Conservation (phyloP, 768 basidiomycete genomes). For the Sporobolomyces pararoseus region DNA sequence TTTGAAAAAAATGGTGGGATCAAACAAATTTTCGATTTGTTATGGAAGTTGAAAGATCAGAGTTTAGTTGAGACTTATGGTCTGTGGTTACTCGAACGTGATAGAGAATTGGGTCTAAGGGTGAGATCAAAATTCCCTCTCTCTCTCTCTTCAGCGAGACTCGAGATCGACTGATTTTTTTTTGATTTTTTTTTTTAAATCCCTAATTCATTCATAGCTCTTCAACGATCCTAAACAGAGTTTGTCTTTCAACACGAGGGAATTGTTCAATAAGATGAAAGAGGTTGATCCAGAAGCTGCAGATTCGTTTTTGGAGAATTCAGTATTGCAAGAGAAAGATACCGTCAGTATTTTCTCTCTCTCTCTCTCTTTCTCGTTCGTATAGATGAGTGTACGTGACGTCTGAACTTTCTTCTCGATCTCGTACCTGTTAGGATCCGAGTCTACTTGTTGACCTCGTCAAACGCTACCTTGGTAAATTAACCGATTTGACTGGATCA, state of each 20-base stretch:
- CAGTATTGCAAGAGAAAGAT: conserved; percentile 33
- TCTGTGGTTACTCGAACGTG: conserved; percentile 38
- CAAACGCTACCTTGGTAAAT: conserved; percentile 31
- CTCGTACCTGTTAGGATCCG: no score
- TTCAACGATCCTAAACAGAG: conserved; percentile 41
- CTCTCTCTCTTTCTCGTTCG: no score
- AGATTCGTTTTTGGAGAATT: conserved; percentile 36
- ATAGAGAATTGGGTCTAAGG: conserved; percentile 28
- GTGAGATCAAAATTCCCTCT: conserved; percentile 4
- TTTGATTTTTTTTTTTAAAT: no score
- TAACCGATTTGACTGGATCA: conserved; percentile 18
- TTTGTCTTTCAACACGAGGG: conserved; percentile 37
- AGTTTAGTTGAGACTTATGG: conserved; percentile 32
- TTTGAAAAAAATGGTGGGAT: conserved; percentile 11
- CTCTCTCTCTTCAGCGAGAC: no score
- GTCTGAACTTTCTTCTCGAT: no score
- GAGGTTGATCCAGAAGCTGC: conserved; percentile 29
- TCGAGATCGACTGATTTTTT: no score
- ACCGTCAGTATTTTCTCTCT: conserved; percentile 15
- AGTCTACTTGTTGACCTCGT: conserved; percentile 39
- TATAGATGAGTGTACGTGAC: no score
- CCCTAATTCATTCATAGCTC: conserved; percentile 19
- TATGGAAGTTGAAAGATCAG: conserved; percentile 31
- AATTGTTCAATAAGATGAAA: conserved; percentile 34
- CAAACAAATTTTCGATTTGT: conserved; percentile 29